phyloP scores from a whole-genome alignment of 345 rosid genomes.

The Salix caprea region DNA sequence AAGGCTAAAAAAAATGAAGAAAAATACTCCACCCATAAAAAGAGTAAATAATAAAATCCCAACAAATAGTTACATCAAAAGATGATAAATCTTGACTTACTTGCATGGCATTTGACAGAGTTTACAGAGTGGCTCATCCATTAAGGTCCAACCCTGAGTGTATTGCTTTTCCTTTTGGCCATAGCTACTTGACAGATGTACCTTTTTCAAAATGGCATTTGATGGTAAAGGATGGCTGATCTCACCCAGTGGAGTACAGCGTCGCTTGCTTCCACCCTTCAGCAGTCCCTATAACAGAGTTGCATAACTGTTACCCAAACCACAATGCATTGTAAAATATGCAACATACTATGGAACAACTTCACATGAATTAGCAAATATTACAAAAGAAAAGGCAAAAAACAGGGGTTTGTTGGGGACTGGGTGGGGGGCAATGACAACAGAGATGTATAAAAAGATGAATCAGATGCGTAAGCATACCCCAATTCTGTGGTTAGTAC shows the following conservation, averaged over 20 bases:
- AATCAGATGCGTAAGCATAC: slow-evolving; percentile 32
- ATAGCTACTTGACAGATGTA: slow-evolving; percentile 45
- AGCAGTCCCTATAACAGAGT: slow-evolving; percentile 65
- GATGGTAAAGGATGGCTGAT: slow-evolving; percentile 70
- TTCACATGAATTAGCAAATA: not conserved
- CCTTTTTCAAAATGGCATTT: slow-evolving; percentile 69
- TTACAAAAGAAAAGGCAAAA: too few relatives aligned
- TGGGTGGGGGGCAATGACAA: too few relatives aligned
- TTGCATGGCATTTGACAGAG: slow-evolving; percentile 79
- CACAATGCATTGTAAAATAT: slow-evolving; percentile 1
- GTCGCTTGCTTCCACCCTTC: slow-evolving; percentile 81
- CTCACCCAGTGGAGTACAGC: slow-evolving; percentile 63
- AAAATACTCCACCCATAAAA: not conserved
- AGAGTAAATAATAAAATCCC: not conserved
- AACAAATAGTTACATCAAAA: slow-evolving; percentile 1
- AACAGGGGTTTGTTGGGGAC: too few relatives aligned
- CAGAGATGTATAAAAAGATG: not conserved
- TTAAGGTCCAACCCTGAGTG: slow-evolving; percentile 72
- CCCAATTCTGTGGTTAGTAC: slow-evolving; percentile 52
- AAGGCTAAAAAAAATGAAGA: not conserved
- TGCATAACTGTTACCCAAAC: slow-evolving; percentile 11
- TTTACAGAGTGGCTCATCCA: slow-evolving; percentile 85
- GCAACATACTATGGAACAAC: not conserved
- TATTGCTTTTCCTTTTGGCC: slow-evolving; percentile 68
- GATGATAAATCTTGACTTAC: slow-evolving; percentile 41